Percentiles rank a stretch among this genome's conserved stretches.
Evolutionary conservation across 352 stramenopile genomes (phyloP).

Genomic region (Phytophthora multivora): DNA sequence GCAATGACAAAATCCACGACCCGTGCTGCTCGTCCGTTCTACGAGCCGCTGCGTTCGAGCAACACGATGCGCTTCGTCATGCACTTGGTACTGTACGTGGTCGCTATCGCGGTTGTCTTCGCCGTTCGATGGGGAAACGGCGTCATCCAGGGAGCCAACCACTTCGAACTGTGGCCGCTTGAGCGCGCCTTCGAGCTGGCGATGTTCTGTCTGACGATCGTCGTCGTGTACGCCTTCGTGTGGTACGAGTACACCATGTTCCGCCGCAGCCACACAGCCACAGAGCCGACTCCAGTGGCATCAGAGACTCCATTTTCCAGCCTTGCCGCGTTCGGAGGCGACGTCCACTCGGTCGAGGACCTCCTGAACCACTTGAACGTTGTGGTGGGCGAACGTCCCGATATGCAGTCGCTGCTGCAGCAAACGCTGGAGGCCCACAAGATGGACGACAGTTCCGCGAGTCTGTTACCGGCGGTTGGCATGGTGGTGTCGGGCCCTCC

Average conservation of each 20-base stretch:
- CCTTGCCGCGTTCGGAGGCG: slow-evolving; percentile 23
- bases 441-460: slow-evolving; percentile 11
- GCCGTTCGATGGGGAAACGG: slow-evolving; percentile 54
- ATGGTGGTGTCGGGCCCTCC: slow-evolving; percentile 47
- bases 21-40: slow-evolving; percentile 40
- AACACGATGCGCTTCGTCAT: slow-evolving; percentile 39
- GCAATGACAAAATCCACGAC: slow-evolving; percentile 18
- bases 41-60: slow-evolving; percentile 61
- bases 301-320: slow-evolving; percentile 10
- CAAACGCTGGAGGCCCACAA: slow-evolving; percentile 32
- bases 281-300: slow-evolving; percentile 13
- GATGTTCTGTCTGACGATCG: slow-evolving; percentile 49
- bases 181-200: slow-evolving; percentile 54
- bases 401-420: slow-evolving; percentile 41
- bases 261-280: slow-evolving; percentile 9
- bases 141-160: slow-evolving; percentile 50
- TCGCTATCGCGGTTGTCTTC: slow-evolving; percentile 42
- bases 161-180: slow-evolving; percentile 56
- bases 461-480: slow-evolving; percentile 34
- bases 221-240: slow-evolving; percentile 54
- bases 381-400: slow-evolving; percentile 33
- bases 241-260: slow-evolving; percentile 50
- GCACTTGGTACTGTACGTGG: slow-evolving; percentile 41
- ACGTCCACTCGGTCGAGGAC: slow-evolving; percentile 51
- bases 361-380: slow-evolving; percentile 41